Conservation (phyloP, 31 red algal species). For the Odonthalia washingtoniensis region DNA sequence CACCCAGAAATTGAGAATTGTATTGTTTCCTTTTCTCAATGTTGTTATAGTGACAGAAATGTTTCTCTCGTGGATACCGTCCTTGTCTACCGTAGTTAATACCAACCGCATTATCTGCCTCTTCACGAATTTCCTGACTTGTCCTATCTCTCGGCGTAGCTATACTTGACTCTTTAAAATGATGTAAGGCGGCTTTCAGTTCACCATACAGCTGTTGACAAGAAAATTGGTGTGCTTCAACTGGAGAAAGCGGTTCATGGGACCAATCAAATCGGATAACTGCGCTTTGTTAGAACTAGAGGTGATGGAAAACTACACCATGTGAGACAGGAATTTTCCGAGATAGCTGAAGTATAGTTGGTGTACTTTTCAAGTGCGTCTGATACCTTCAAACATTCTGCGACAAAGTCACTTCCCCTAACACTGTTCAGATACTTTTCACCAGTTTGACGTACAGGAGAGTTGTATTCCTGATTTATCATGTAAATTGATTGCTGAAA, state of each 20-base stretch:
- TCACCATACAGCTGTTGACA: not conserved
- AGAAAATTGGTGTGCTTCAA: not conserved
- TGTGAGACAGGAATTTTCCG: not conserved
- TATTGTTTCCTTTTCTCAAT: not conserved
- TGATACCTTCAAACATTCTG: not conserved
- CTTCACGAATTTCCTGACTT: not conserved
- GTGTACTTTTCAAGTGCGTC: not conserved
- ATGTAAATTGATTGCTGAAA: not conserved
- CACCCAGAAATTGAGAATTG: not conserved
- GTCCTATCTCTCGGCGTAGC: not conserved
- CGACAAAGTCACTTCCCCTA: not conserved
- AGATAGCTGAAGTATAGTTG: not conserved
- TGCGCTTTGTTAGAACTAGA: not conserved
- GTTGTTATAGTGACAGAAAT: not conserved
- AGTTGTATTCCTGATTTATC: conserved; percentile 1
- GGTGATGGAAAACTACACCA: not conserved
- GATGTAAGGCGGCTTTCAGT: not conserved
- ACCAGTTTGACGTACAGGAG: not conserved
- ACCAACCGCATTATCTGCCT: not conserved
- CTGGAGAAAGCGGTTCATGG: not conserved
- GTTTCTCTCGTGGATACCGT: not conserved
- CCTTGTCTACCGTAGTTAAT: not conserved
- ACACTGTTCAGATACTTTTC: not conserved
- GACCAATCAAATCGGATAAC: not conserved
- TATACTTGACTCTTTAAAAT: not conserved